phyloP scores from a whole-genome alignment of 768 basidiomycete genomes.

The Serpula lacrymans region DNA sequence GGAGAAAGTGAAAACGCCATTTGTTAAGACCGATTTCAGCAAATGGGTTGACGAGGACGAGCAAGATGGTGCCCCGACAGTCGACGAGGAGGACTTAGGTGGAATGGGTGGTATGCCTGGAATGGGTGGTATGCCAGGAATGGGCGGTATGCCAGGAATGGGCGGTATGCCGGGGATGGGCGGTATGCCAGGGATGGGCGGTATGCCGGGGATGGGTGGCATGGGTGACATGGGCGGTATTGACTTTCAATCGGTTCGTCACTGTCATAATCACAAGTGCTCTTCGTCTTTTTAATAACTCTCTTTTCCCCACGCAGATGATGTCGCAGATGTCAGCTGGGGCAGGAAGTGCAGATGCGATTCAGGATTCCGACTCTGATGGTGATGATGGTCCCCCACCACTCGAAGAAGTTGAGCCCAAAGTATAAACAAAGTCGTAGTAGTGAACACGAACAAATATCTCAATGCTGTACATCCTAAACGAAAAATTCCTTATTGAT shows the following conservation, averaged over 20 bases:
- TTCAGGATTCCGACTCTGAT: slow-evolving; percentile 34
- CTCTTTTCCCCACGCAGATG: slow-evolving; percentile 28
- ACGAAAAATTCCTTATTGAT: no score
- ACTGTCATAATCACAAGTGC: neutral
- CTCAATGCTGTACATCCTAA: no score
- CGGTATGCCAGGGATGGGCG: slow-evolving; percentile 44
- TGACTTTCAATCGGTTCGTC: slow-evolving; percentile 65
- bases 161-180: slow-evolving; percentile 42
- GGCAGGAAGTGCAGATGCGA: slow-evolving; percentile 11
- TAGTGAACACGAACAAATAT: no score
- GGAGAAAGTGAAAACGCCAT: slow-evolving; percentile 75
- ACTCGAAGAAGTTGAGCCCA: slow-evolving; percentile 67
- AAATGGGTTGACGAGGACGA: slow-evolving; percentile 99
- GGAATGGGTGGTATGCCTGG: slow-evolving; percentile 34
- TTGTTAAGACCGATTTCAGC: slow-evolving; percentile 91
- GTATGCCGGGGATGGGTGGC: slow-evolving; percentile 42
- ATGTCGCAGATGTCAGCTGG: slow-evolving; percentile 34
- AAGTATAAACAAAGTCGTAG: no score
- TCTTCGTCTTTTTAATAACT: slow-evolving; percentile 7
- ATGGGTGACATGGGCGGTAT: slow-evolving; percentile 35
- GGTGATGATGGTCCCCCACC: slow-evolving; percentile 77
- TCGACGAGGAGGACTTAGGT: slow-evolving; percentile 43
- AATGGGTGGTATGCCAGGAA: slow-evolving; percentile 37
- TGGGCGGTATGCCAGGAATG: slow-evolving; percentile 58
- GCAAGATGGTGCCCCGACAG: slow-evolving; percentile 60